Conservation (phyloP, 1,139 yeast genomes). For the Pichia sp. region DNA sequence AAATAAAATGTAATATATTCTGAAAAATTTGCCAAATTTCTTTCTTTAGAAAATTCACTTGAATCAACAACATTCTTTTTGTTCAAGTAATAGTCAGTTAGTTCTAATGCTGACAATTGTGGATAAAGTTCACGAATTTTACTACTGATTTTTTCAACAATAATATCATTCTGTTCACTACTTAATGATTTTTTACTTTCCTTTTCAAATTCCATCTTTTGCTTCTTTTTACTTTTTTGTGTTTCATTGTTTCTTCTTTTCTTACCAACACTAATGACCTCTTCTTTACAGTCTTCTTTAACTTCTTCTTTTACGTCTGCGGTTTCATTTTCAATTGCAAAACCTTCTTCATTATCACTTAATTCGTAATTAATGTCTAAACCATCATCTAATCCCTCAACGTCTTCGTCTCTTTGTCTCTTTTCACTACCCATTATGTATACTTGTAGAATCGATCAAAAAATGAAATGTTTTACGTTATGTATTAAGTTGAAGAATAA, state of each 20-base stretch:
- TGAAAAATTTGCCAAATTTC: constrained; percentile 44
- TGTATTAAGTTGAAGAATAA: background rate
- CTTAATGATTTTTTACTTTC: constrained; percentile 47
- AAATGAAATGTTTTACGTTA: background rate
- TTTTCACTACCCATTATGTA: background rate
- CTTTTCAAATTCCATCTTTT: constrained; percentile 54
- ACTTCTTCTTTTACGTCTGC: constrained; percentile 2
- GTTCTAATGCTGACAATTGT: constrained; percentile 57
- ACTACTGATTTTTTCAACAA: constrained; percentile 54
- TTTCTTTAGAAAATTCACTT: constrained; percentile 39
- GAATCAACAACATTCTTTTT: constrained; percentile 46
- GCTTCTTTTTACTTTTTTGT: constrained; percentile 46
- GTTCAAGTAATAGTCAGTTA: constrained; percentile 50
- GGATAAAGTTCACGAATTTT: constrained; percentile 46
- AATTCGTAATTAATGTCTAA: constrained; percentile 36
- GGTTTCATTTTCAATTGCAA: constrained; percentile 25
- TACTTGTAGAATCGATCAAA: background rate
- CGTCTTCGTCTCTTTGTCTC: constrained; percentile 3
- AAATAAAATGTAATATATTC: constrained; percentile 34
- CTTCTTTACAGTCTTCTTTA: background rate
- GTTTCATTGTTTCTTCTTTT: constrained; percentile 30
- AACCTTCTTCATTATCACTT: constrained; percentile 27
- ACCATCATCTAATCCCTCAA: constrained; percentile 66
- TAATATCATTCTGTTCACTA: constrained; percentile 44
- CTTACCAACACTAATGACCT: constrained; percentile 11